Base-by-base conservation (phyloP, 371 early-diverging fungal genomes). In the Lichtheimia hyalospora region DNA sequence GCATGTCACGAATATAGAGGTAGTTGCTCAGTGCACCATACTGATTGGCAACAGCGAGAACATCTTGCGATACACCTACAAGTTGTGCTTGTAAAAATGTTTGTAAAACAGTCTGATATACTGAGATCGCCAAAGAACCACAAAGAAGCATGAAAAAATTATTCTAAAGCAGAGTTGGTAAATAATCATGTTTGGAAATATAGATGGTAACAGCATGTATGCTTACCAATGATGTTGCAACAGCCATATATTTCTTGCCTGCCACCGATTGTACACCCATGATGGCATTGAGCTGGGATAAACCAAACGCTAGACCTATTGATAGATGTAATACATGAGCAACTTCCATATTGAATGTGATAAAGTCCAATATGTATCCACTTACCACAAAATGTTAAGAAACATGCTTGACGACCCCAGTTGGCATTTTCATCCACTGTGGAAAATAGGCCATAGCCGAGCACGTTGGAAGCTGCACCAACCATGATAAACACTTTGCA, bases 281-380 rank as follows among this genome's bases (percentile, higher is more conserved):
- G 20, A 86, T 76, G 39, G 67, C 64, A 43, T 84, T 84, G 66
- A 89, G 89, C 66, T 87, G 80, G 16, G 81, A 77, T 23, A 87
- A 51, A 39, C 90, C 90, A 21, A 86, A 64, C 23, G 89, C 87
- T 3, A 84, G 66, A 41, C 57, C 57, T 62, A 28, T 0, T 62
- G 21, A 28, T n/a, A 24, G 21, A 24, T 27, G 66, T 12, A 0
- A 69, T 28, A 28, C 6, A 28, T 28, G 10, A 34, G 34, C 34
- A 34, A 1, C 5, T 34, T 34, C 10, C 34, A 34, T 34, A 34
- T 34, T 0, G 1, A 6, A 34, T 34, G 34, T 27, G 10, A 28
- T 6, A 25, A 25, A 2, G 7, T 28, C 6, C 28, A 5, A 34
- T 25, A n/a, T n/a, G n/a, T n/a, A n/a, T n/a, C n/a, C n/a, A 3